Percentiles rank a stretch among this genome's conserved stretches.
phyloP scores from a whole-genome alignment of 495 filamentous ascomycete species.

The Umbilicaria muhlenbergii region DNA sequence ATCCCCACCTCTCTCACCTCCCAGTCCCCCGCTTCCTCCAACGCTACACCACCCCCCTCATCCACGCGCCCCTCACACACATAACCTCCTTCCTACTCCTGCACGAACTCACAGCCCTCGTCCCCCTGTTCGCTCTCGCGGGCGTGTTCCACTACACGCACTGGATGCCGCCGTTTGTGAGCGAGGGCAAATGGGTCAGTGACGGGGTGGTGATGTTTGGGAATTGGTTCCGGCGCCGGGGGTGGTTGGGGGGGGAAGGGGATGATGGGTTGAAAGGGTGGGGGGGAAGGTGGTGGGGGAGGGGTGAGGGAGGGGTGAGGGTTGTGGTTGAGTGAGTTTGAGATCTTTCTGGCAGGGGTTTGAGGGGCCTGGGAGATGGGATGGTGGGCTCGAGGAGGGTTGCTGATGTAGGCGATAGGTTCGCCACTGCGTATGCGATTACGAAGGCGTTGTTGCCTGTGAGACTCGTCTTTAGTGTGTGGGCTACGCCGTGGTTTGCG shows the following conservation, averaged over 20 bases:
- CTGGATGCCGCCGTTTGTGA: slow-evolving; percentile 41
- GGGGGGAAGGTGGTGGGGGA: slow-evolving; percentile 9
- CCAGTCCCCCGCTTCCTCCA: slow-evolving; percentile 40
- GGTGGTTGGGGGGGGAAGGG: slow-evolving; percentile 38
- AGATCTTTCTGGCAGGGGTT: slow-evolving; percentile 7
- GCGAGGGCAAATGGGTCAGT: slow-evolving; percentile 34
- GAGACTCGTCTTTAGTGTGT: slow-evolving; percentile 60
- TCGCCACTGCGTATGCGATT: slow-evolving; percentile 78
- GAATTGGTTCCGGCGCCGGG: slow-evolving; percentile 41
- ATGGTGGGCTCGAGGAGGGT: not conserved
- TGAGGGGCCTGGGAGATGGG: not conserved
- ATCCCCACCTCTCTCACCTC: not conserved
- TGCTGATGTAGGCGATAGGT: slow-evolving; percentile 39
- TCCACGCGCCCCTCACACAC: slow-evolving; percentile 64
- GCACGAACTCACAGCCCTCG: slow-evolving; percentile 78
- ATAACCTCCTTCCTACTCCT: slow-evolving; percentile 75
- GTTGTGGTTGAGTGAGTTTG: slow-evolving; percentile 19
- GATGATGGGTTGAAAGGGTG: not conserved
- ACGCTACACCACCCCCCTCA: slow-evolving; percentile 48
- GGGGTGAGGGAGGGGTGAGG: slow-evolving; percentile 13
- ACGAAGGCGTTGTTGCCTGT: slow-evolving; percentile 71
- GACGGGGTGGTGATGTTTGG: slow-evolving; percentile 41
- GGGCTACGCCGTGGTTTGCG: slow-evolving; percentile 92
- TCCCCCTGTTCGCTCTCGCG: slow-evolving; percentile 62
- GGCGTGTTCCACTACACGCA: slow-evolving; percentile 61